phyloP scores from a whole-genome alignment of 768 basidiomycete species.

The Leccinum subtestaceum region DNA sequence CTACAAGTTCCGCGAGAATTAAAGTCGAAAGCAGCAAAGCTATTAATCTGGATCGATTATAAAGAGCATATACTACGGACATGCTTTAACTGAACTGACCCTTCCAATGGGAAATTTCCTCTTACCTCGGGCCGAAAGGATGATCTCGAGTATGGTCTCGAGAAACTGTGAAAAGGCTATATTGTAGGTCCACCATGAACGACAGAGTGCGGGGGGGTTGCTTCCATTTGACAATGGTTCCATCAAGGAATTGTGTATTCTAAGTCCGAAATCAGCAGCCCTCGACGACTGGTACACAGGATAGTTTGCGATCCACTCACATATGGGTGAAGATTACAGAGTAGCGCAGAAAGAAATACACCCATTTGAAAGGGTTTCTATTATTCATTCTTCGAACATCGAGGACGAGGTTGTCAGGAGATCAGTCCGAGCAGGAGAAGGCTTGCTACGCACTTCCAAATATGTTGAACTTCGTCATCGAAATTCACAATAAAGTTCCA shows the following conservation, averaged over 20 bases:
- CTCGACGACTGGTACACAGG: neutral
- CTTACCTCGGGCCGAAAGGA: constrained; percentile 18
- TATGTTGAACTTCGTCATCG: constrained; percentile 17
- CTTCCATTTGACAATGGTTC: constrained; percentile 8
- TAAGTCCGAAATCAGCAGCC: neutral
- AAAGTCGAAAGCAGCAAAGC: constrained; percentile 5
- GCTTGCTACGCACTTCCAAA: constrained; percentile 12
- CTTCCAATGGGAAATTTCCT: neutral
- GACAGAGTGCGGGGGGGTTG: constrained; percentile 8
- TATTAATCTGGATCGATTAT: constrained; percentile 16
- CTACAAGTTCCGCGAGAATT: constrained; percentile 6
- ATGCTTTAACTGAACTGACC: neutral
- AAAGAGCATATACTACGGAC: constrained; percentile 18
- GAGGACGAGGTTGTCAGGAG: neutral
- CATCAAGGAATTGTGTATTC: constrained; percentile 16
- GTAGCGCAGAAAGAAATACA: constrained; percentile 31
- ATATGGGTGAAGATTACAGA: constrained; percentile 14
- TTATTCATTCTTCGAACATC: constrained; percentile 22
- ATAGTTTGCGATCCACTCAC: constrained; percentile 12
- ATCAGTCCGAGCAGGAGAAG: neutral
- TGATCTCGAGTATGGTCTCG: constrained; percentile 13
- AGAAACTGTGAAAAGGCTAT: constrained; percentile 2
- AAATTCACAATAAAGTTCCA: constrained; percentile 15
- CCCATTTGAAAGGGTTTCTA: constrained; percentile 28
- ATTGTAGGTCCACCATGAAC: constrained; percentile 12